Base-by-base conservation (phyloP, 768 basidiomycete species). In the Rhodosporidiobolus sp. region DNA sequence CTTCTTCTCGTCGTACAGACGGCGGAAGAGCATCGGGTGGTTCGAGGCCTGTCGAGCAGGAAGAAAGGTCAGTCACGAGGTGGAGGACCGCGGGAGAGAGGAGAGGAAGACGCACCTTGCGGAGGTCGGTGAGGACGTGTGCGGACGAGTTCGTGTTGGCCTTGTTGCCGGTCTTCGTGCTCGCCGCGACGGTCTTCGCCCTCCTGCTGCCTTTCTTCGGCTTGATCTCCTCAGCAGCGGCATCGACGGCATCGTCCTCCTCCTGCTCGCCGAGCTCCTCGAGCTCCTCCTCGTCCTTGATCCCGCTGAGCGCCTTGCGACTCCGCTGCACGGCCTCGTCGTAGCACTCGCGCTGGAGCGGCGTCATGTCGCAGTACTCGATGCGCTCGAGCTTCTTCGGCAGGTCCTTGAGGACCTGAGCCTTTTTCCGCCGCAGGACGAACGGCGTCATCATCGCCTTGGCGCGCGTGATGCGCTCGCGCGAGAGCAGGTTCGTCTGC, bases 381-480 rank as follows among this genome's bases (percentile, higher is more conserved):
- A 97, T 91, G 49, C 90, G 88, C 79, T 98, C 95, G 19, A 86
- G 88, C 82, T 98, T 98, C 75, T 88, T 87, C 7, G 96, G 96
- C 48, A 99, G 86, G 77, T 97, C 94, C 78, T 89, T 89, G 57
- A 98, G 85, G 11, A 99, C 95, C 83, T 96, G 94, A 78, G 94
- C 93, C 82, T 99, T 99, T 77, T 94, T 87, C 69, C 96, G 87
- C n/a, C 96, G 89, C 28, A 99, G 85, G 32, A 98, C 94, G 80
- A 99, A 99, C 0, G 96, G 96, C 12, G 93, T 96, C 90, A 99
- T 93, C 94, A 99, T 97, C 81, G 92, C 93, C 83, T 97, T 95
- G 11, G 96, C 96, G 73, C 94, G 84, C 28, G 91, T 92, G 32
- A 97, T 91, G 61, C 96, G 90, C 80, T 94, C 90, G 79, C 92